Percentiles rank a stretch among this genome's conserved stretches.
Conservation (phyloP, 2,329 filamentous ascomycete species). For the Aspergillus vadensis region DNA sequence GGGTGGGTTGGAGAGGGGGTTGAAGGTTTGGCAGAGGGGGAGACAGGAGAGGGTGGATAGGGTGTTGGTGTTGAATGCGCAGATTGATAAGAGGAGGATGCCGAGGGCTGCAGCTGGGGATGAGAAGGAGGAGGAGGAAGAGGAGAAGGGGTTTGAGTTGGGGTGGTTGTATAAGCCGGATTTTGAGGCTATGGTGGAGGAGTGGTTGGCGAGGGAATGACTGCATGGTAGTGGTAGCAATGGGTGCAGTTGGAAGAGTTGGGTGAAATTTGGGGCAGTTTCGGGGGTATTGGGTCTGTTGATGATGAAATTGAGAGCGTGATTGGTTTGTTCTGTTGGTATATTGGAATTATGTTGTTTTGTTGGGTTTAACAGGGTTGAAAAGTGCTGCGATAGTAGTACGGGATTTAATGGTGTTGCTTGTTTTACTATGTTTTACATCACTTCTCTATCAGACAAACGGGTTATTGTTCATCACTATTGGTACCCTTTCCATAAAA, state of each 20-base stretch:
- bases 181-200: conserved; percentile 39
- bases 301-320: no score
- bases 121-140: neutral
- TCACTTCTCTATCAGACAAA: no score
- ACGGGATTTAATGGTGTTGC: neutral
- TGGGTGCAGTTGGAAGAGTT: neutral
- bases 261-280: neutral
- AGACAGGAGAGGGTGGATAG: conserved; percentile 52
- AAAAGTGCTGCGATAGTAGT: no score
- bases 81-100: conserved; percentile 53
- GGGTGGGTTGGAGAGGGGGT: conserved; percentile 28
- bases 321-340: no score
- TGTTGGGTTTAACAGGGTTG: no score
- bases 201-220: conserved; percentile 25
- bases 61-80: conserved; percentile 51
- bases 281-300: neutral
- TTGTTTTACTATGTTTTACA: neutral
- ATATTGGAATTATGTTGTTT: no score
- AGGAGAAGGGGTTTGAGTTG: conserved; percentile 38
- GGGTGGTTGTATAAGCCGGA: conserved; percentile 49
- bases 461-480: no score
- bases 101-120: conserved; percentile 31
- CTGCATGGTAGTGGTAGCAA: no score
- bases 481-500: no score
- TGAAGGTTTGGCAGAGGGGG: conserved; percentile 51